Conservation (phyloP, 257 asterid genomes). For the Dorcoceras hygrometricum region DNA sequence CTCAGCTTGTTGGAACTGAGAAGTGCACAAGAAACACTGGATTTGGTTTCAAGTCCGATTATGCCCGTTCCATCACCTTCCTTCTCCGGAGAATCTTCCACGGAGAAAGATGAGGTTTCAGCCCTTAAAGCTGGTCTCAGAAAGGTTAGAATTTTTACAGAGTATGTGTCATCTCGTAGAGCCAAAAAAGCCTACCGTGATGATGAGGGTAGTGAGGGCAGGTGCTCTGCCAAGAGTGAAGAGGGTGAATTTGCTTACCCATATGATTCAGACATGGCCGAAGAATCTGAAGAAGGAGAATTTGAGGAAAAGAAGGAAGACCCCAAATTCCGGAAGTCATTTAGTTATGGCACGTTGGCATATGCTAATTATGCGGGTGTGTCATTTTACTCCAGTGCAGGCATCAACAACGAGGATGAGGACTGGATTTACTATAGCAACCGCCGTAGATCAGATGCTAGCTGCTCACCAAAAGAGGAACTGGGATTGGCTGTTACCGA, state of each 20-base stretch:
- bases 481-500: constrained; percentile 37
- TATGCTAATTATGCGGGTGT: constrained; percentile 73
- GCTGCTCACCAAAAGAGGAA: constrained; percentile 46
- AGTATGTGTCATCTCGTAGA: constrained; percentile 69
- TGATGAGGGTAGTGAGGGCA: constrained; percentile 77
- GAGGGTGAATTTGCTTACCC: constrained; percentile 77
- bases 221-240: constrained; percentile 75
- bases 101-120: constrained; percentile 85
- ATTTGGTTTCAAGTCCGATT: constrained; percentile 45
- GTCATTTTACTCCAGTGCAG: constrained; percentile 49
- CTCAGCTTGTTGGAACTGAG: constrained; percentile 58
- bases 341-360: constrained; percentile 84
- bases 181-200: constrained; percentile 85
- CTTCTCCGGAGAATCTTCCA: constrained; percentile 41
- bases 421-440: constrained; percentile 90
- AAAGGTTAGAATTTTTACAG: constrained; percentile 77
- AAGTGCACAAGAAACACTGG: constrained; percentile 49
- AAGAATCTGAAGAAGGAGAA: constrained; percentile 72
- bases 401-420: constrained; percentile 55
- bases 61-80: constrained; percentile 54
- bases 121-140: constrained; percentile 90
- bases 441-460: constrained; percentile 74
- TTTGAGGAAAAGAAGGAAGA: constrained; percentile 65
- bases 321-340: constrained; percentile 67
- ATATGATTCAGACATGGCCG: constrained; percentile 72